Base-by-base conservation (phyloP, 805 yeast genomes). In the Tetrapisispora phaffii region DNA sequence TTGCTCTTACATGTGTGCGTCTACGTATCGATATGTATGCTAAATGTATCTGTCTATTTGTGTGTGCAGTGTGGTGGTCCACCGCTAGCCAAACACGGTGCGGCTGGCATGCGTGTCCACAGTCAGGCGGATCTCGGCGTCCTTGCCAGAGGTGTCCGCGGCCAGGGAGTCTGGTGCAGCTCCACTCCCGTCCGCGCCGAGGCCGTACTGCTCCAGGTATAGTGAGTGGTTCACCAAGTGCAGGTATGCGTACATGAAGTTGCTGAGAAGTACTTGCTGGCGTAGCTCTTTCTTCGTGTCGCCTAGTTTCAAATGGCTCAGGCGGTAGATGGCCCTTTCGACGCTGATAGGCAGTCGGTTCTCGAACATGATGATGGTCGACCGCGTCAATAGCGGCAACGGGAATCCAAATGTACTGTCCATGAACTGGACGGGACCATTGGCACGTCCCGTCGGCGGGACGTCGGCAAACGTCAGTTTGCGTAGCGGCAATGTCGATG, bases 221-320 rank as follows among this genome's bases (percentile, higher is more conserved):
- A 84, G 69, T 15, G 90, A 89, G 60, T 90, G 97, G 63, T 90
- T 95, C 45, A 93, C 96, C 64, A 93, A 71, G 59, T 93, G 90
- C 70, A 93, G 74, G 65, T 93, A 93, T 0, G 97, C 90, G 60
- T 93, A 93, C 98, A 93, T 93, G 75, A 93, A 93, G 62, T 93
- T 93, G 47, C 96, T 86, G 51, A 93, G 67, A 41, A 93, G 63
- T 1, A 93, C 98, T 62, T 93, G 98, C 62, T 93, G 97, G 33
- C 88, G 74, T 50, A 93, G 68, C 24, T 94, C 93, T 47, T 97
- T 71, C 59, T 87, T 84, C 1, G 97, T 90, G 63, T 93, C 95
- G 22, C 97, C 96, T 51, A 93, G 72, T 63, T 93, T 93, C 60
- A 93, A 69, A 65, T 93, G 98, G 44, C 96, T 85, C 45, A 93